Evolutionary conservation across 768 basidiomycete genomes (phyloP).

Genomic region (Tulasnella sp.): DNA sequence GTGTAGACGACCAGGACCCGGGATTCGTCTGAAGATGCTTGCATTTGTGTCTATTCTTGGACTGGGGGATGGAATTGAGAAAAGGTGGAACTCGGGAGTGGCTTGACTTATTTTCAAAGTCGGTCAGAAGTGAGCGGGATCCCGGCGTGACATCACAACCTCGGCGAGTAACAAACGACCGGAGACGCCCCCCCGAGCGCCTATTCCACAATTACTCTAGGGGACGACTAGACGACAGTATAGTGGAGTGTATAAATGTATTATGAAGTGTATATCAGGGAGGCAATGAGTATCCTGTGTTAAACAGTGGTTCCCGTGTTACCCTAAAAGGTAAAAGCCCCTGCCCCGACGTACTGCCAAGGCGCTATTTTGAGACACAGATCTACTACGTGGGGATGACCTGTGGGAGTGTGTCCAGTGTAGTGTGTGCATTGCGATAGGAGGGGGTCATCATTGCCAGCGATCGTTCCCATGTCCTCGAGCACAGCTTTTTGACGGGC

Average conservation of each 20-base stretch:
- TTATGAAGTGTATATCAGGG: too few relatives aligned
- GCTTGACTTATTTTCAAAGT: background rate
- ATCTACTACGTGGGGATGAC: background rate
- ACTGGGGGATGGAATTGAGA: background rate
- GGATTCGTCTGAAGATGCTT: slow-evolving; percentile 45
- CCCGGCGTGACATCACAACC: background rate
- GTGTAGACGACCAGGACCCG: slow-evolving; percentile 86
- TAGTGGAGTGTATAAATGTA: too few relatives aligned
- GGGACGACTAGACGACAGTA: too few relatives aligned
- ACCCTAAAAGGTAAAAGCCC: too few relatives aligned
- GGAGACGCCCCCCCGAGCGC: background rate
- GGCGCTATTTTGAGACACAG: background rate
- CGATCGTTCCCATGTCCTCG: background rate
- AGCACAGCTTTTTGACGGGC: background rate
- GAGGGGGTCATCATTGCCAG: background rate
- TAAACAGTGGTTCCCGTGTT: too few relatives aligned
- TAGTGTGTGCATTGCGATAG: background rate
- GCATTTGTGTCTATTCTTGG: slow-evolving; percentile 17
- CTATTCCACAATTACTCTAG: background rate
- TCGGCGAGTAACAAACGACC: too few relatives aligned
- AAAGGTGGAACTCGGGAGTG: background rate
- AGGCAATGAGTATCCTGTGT: too few relatives aligned
- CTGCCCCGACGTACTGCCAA: too few relatives aligned
- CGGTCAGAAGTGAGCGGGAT: background rate
- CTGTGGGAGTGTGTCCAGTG: background rate